Evolutionary conservation across 495 filamentous ascomycete genomes (phyloP).

Genomic region (Aspergillus nidulans): DNA sequence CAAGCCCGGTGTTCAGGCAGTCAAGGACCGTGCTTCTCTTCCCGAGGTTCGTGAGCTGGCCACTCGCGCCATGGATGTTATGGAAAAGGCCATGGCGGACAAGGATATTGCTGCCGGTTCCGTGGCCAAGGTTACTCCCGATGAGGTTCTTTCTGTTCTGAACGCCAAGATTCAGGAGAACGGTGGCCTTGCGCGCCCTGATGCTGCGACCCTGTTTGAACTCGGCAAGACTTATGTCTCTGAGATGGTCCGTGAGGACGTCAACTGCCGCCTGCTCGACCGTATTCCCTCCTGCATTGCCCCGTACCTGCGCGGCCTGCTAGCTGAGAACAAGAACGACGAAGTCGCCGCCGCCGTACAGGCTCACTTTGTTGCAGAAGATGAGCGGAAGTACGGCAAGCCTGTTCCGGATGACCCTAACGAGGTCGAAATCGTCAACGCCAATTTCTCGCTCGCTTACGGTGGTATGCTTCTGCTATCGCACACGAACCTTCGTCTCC

Average conservation of each 20-base stretch:
- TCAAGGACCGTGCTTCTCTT: slow-evolving; percentile 81
- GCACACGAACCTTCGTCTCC: slow-evolving; percentile 88
- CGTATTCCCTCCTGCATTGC: slow-evolving; percentile 62
- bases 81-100: slow-evolving; percentile 89
- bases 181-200: slow-evolving; percentile 55
- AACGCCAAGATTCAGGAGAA: slow-evolving; percentile 68
- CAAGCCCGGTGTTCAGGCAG: slow-evolving; percentile 85
- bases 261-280: slow-evolving; percentile 73
- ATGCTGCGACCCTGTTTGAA: slow-evolving; percentile 59
- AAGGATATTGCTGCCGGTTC: slow-evolving; percentile 51
- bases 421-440: slow-evolving; percentile 92
- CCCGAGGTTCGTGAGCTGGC: slow-evolving; percentile 94
- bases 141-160: slow-evolving; percentile 72
- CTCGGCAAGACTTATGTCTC: slow-evolving; percentile 69
- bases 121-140: slow-evolving; percentile 63
- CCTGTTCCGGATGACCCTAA: slow-evolving; percentile 81
- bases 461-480: slow-evolving; percentile 97
- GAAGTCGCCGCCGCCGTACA: slow-evolving; percentile 63
- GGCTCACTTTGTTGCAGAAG: slow-evolving; percentile 70
- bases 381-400: slow-evolving; percentile 79
- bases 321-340: slow-evolving; percentile 53
- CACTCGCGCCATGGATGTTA: slow-evolving; percentile 73
- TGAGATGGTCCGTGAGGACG: slow-evolving; percentile 83
- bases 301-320: slow-evolving; percentile 71
- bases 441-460: slow-evolving; percentile 95